Base-by-base conservation (phyloP, 192 early-diverging fungal species). In the Backusella luteola region DNA sequence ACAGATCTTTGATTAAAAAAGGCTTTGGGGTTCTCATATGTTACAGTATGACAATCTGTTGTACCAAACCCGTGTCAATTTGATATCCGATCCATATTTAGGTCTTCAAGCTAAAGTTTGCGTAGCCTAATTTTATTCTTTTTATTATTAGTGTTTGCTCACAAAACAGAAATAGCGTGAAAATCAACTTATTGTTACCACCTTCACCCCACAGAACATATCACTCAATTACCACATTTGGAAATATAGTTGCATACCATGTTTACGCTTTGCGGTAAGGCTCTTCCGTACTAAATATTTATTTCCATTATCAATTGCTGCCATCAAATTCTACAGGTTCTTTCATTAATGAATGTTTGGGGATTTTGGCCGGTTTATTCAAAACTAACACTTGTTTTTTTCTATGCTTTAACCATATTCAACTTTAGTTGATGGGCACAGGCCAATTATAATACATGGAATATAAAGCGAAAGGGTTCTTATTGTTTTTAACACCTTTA, bases 41-140 rank as follows among this genome's bases (percentile, higher is more conserved):
- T 23, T 63, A 12, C 29, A 21, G 38, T 41, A 41, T 69, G 34
- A 38, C 35, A 35, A 69, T 21, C 21, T 9, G 35, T 38, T 26
- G n/a, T 41, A 35, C 29, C 21, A 69, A 69, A 39, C 68, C 68
- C 68, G 68, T 69, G 68, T 69, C 34, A 63, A 63, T 63, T 63
- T 63, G 56, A 63, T 63, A 63, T 29, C 56, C 56, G 56, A 63
- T 29, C 8, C 56, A 29, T 29, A 63, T 63, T 63, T 23, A 29
- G 3, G 21, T 5, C 32, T 29, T 23, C 56, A 12, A 29, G 11
- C 56, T 63, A 63, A 59, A 21, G 9, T 26, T 63, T 63, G 56
- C 56, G 56, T 63, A 26, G 19, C 56, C 26, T 63, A 26, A 63
- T 63, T 63, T 63, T 29, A n/a, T 21, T 59, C 23, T 26, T 59